These are phyloP conservation scores for Aspergillus sp. DNA, from an alignment of 2,329 filamentous ascomycete species.

Conservation along the genomic window DNA sequence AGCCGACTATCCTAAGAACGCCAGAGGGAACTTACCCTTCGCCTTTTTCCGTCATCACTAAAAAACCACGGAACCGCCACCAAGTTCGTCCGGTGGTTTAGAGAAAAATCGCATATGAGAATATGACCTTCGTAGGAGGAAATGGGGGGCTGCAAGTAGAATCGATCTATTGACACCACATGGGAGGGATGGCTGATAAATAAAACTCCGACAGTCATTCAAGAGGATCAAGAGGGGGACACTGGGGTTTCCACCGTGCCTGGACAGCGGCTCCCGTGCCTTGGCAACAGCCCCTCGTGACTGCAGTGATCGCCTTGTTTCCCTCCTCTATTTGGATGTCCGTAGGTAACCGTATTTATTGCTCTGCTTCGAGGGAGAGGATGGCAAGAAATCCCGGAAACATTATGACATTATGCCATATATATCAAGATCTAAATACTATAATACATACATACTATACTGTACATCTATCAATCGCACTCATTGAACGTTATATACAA, in stretches of 20 bases:
- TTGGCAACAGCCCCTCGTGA: constrained; percentile 5
- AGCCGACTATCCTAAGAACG: constrained; percentile 4
- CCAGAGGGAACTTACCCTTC: constrained; percentile 28
- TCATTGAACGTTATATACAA: neutral
- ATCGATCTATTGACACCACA: too few relatives aligned
- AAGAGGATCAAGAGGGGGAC: neutral
- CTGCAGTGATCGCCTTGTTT: neutral
- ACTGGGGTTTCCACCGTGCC: too few relatives aligned
- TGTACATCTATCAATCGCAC: neutral
- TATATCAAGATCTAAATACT: neutral
- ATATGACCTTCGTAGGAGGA: neutral
- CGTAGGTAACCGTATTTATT: too few relatives aligned
- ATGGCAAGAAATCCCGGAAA: neutral
- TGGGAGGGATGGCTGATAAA: neutral
- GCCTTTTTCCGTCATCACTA: constrained; percentile 30
- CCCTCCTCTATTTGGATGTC: too few relatives aligned
- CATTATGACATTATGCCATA: neutral
- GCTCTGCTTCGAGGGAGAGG: too few relatives aligned
- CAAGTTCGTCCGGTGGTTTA: neutral
- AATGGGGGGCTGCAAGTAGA: neutral
- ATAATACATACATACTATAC: neutral
- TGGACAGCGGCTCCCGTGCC: constrained; percentile 3
- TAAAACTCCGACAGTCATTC: too few relatives aligned
- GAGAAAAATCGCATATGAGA: neutral
- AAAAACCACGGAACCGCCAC: constrained; percentile 4